Evolutionary conservation across 352 stramenopile species (phyloP).

Genomic region (Phytophthora palmivora): DNA sequence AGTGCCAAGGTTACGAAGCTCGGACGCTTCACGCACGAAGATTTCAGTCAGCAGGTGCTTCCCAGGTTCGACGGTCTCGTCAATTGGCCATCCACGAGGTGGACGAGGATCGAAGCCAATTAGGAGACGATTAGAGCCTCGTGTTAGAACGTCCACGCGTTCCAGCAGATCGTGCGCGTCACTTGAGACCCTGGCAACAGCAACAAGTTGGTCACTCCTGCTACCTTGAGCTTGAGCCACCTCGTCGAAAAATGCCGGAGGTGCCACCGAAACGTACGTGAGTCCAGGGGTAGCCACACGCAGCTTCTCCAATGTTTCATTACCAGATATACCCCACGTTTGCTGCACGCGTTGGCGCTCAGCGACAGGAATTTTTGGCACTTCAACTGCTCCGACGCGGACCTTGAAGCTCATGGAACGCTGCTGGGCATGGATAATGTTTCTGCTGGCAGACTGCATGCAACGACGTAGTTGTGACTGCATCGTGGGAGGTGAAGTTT

Average conservation of each 20-base stretch:
- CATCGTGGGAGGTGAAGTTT: conserved; percentile 9
- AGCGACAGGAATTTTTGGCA: conserved; percentile 23
- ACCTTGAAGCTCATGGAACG: conserved; percentile 37
- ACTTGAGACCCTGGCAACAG: conserved; percentile 29
- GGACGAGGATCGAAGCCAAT: conserved; percentile 32
- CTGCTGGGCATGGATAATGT: conserved; percentile 8
- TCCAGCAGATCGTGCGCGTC: conserved; percentile 20
- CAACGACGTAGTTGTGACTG: conserved; percentile 16
- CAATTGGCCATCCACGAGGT: conserved; percentile 25
- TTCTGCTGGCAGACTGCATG: conserved; percentile 3
- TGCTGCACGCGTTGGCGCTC: conserved; percentile 32
- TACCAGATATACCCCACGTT: conserved; percentile 42
- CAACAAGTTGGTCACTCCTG: conserved; percentile 25
- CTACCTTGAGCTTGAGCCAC: conserved; percentile 18
- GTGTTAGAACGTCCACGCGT: conserved; percentile 21
- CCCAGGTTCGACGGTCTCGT: conserved; percentile 9
- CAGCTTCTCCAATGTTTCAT: conserved; percentile 31
- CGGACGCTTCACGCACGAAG: conserved; percentile 29
- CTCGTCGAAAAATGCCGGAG: conserved; percentile 34
- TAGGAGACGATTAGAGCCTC: conserved; percentile 23
- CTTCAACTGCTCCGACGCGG: conserved; percentile 12
- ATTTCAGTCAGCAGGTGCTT: conserved; percentile 37
- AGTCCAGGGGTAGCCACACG: conserved; percentile 37
- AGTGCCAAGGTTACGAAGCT: conserved; percentile 21
- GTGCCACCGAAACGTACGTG: conserved; percentile 47